phyloP scores from a whole-genome alignment of 106 monocot species.

The Allium fistulosum region DNA sequence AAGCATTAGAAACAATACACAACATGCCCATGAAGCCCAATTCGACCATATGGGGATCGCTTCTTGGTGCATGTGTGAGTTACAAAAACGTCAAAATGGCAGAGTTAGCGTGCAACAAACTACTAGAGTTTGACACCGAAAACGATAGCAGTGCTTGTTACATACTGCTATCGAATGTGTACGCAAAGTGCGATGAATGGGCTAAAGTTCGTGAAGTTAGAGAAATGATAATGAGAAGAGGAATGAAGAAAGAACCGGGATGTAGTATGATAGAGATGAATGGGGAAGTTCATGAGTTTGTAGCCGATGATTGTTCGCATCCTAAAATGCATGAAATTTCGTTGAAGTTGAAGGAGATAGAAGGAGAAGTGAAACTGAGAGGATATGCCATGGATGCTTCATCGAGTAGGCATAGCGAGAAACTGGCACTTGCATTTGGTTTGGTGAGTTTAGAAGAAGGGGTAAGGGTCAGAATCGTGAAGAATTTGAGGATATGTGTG shows the following conservation, averaged over 20 bases:
- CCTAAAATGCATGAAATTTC: slow-evolving; percentile 24
- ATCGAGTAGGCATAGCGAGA: slow-evolving; percentile 59
- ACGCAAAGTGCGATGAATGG: slow-evolving; percentile 48
- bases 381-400: slow-evolving; percentile 43
- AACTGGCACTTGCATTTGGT: slow-evolving; percentile 69
- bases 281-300: slow-evolving; percentile 57
- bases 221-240: slow-evolving; percentile 38
- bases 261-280: slow-evolving; percentile 62
- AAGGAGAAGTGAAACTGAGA: slow-evolving; percentile 17
- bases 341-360: slow-evolving; percentile 42
- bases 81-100: slow-evolving; percentile 37
- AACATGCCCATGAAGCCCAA: slow-evolving; percentile 72
- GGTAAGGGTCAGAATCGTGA: slow-evolving; percentile 35
- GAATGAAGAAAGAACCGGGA: slow-evolving; percentile 54
- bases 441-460: slow-evolving; percentile 29
- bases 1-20: slow-evolving; percentile 44
- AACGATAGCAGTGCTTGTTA: slow-evolving; percentile 27
- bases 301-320: slow-evolving; percentile 49
- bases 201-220: slow-evolving; percentile 39
- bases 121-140: slow-evolving; percentile 52
- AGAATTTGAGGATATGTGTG: slow-evolving; percentile 44
- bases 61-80: slow-evolving; percentile 42
- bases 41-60: slow-evolving; percentile 40
- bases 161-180: slow-evolving; percentile 51
- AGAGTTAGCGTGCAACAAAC: slow-evolving; percentile 31